These are phyloP conservation scores for Alnus rubra DNA, from an alignment of 306 rosid genomes.

Conservation along the genomic window DNA sequence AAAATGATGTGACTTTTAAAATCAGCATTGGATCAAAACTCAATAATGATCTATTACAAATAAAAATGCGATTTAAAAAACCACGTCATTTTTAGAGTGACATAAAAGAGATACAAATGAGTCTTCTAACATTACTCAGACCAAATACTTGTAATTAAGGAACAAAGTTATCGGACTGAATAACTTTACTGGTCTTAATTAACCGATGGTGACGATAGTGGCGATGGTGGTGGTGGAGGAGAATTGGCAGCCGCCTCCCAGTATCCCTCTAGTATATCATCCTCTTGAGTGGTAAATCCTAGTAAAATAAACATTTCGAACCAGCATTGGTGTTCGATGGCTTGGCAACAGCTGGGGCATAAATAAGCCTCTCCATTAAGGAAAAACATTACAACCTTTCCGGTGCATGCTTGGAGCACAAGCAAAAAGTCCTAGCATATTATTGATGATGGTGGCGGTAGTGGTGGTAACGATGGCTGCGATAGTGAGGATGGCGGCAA, in stretches of 20 bases:
- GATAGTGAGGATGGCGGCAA: no score
- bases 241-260: conserved; percentile 40
- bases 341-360: conserved; percentile 56
- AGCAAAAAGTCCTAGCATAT: conserved; percentile 65
- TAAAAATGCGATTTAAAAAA: no score
- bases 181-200: no score
- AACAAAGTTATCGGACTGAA: no score
- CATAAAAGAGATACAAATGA: no score
- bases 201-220: background rate
- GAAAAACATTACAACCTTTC: conserved; percentile 58
- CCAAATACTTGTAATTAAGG: background rate
- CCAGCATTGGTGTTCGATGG: conserved; percentile 69
- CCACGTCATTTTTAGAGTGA: no score
- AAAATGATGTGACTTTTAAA: no score
- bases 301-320: conserved; percentile 52
- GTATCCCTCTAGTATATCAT: conserved; percentile 49
- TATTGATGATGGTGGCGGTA: background rate
- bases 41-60: no score
- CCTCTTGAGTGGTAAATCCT: conserved; percentile 62
- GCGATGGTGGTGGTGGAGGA: conserved; percentile 3
- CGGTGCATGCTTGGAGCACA: conserved; percentile 56
- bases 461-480: background rate
- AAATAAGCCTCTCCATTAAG: conserved; percentile 54
- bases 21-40: no score
- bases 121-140: no score